Percentiles rank a stretch among this genome's conserved stretches.
Conservation (phyloP, 306 rosid species). For the Pyrus pyrifolia region DNA sequence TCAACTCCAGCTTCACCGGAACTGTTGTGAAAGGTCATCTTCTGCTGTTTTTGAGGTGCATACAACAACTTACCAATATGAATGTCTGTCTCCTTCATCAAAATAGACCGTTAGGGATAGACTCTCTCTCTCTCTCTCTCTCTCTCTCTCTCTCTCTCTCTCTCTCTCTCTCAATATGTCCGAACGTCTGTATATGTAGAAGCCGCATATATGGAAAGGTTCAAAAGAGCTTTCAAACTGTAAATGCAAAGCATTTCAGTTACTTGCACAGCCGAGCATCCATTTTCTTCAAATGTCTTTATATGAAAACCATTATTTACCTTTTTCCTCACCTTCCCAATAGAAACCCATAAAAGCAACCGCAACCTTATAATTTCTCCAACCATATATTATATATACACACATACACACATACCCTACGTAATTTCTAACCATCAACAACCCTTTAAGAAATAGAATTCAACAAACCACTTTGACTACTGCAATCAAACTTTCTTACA, state of each 20-base stretch:
- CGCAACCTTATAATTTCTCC: slow-evolving; percentile 24
- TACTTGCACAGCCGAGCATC: slow-evolving; percentile 42
- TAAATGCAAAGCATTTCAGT: slow-evolving; percentile 36
- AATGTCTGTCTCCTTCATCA: slow-evolving; percentile 1
- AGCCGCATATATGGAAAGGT: slow-evolving; percentile 31
- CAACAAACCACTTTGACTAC: slow-evolving; percentile 64
- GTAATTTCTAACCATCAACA: slow-evolving; percentile 25
- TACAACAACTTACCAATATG: neutral
- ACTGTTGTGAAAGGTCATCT: slow-evolving; percentile 14
- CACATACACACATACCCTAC: slow-evolving; percentile 15
- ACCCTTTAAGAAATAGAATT: neutral
- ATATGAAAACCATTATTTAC: slow-evolving; percentile 66
- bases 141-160: neutral
- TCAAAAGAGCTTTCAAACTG: slow-evolving; percentile 56
- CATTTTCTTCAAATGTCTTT: slow-evolving; percentile 43
- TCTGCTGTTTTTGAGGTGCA: slow-evolving; percentile 21
- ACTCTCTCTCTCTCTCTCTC: slow-evolving; percentile 8
- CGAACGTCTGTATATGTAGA: slow-evolving; percentile 4
- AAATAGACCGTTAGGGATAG: slow-evolving; percentile 34
- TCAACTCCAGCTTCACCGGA: neutral
- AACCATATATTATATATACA: neutral
- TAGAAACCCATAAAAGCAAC: slow-evolving; percentile 50
- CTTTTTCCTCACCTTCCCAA: slow-evolving; percentile 50
- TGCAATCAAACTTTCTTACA: slow-evolving; percentile 12
- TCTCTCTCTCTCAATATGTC: neutral